phyloP scores from a whole-genome alignment of 2,329 filamentous ascomycete species.

The Periglandula ipomoeae region DNA sequence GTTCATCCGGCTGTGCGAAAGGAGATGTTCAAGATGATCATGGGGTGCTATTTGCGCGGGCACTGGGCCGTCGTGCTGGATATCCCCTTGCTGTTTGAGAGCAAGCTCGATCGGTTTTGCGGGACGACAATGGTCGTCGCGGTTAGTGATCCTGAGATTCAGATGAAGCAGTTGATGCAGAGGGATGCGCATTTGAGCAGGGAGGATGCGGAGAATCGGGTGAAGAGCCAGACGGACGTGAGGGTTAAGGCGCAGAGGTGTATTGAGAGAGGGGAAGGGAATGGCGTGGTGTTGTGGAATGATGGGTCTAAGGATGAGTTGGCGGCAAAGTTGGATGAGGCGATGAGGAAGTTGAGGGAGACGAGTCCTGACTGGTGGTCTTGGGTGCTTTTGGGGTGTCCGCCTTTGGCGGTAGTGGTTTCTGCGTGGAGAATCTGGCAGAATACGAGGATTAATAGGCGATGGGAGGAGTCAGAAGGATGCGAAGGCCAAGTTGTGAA shows the following conservation, averaged over 20 bases:
- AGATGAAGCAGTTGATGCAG: conserved; percentile 69
- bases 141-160: conserved; percentile 67
- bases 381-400: conserved; percentile 58
- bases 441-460: conserved; percentile 60
- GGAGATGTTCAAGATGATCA: conserved; percentile 69
- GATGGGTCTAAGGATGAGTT: conserved; percentile 67
- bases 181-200: conserved; percentile 68
- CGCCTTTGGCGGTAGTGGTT: conserved; percentile 62
- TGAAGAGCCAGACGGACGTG: conserved; percentile 80
- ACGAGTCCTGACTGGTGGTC: conserved; percentile 77
- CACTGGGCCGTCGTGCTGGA: conserved; percentile 88
- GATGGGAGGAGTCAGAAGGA: conserved; percentile 46
- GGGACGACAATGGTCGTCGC: conserved; percentile 81
- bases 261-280: conserved; percentile 51
- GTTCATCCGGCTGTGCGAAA: conserved; percentile 83
- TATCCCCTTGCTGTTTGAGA: conserved; percentile 86
- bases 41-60: conserved; percentile 65
- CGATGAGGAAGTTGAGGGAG: conserved; percentile 52
- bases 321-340: conserved; percentile 53
- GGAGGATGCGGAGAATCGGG: conserved; percentile 83
- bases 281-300: conserved; percentile 84
- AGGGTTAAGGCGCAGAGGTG: conserved; percentile 71
- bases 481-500: conserved; percentile 12
- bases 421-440: conserved; percentile 64
- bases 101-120: conserved; percentile 74